Evolutionary conservation across 306 rosid species (phyloP).

Genomic region (Coriaria nepalensis): DNA sequence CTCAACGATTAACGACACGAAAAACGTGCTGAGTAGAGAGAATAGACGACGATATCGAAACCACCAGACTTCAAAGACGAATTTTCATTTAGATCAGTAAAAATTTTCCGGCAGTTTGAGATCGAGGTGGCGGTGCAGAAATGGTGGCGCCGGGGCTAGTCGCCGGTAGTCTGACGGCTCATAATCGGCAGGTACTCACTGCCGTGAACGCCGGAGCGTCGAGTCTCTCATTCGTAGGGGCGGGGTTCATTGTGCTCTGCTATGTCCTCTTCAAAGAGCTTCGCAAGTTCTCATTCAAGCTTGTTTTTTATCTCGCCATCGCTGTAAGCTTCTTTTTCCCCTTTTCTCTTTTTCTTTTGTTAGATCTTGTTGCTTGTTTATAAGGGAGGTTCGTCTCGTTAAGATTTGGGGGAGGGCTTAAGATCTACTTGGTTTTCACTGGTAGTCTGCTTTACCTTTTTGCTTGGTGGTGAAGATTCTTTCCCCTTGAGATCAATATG

Average conservation of each 20-base stretch:
- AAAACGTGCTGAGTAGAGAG: no score
- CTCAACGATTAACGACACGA: no score
- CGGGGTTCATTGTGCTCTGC: conserved; percentile 84
- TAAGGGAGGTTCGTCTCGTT: no score
- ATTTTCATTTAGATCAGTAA: background rate
- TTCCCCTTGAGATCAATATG: no score
- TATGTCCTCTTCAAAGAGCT: conserved; percentile 97
- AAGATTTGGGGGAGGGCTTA: no score
- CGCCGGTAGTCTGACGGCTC: conserved; percentile 38
- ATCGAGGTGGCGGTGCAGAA: background rate
- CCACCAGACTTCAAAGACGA: background rate
- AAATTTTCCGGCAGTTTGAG: conserved; percentile 1
- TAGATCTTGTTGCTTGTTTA: conserved; percentile 13
- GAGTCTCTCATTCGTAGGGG: conserved; percentile 74
- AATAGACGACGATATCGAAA: background rate
- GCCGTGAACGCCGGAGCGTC: conserved; percentile 67
- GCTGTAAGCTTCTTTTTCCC: conserved; percentile 35
- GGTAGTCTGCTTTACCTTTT: no score
- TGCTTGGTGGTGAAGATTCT: no score
- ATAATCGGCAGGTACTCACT: conserved; percentile 47
- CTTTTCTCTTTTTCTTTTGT: background rate
- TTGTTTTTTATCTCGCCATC: conserved; percentile 92
- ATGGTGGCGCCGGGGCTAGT: conserved; percentile 37
- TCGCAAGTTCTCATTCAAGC: conserved; percentile 98
- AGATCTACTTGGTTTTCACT: no score